Evolutionary conservation across 2,329 filamentous ascomycete genomes (phyloP).

Genomic region (Fusarium drepaniforme): DNA sequence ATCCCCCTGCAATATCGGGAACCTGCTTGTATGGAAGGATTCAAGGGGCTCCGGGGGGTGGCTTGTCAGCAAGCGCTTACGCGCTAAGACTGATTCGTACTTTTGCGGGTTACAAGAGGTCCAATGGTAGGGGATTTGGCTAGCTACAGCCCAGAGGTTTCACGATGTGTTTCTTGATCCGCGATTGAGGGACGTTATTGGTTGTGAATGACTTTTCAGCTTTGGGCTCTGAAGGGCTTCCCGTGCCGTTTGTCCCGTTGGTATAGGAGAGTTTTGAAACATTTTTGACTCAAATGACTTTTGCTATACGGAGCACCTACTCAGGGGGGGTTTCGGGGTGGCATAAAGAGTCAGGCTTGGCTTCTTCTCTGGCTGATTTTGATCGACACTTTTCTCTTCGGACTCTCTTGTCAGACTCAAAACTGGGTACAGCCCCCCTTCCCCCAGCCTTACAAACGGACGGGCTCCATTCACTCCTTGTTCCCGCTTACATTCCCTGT

Average conservation of each 20-base stretch:
- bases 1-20: neutral
- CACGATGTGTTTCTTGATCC: neutral
- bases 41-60: too few relatives aligned
- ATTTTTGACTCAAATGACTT: neutral
- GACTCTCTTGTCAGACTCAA: neutral
- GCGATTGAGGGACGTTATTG: neutral
- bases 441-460: neutral
- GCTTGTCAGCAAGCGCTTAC: neutral
- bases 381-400: neutral
- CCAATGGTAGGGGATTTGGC: too few relatives aligned
- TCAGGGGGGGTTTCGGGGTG: neutral
- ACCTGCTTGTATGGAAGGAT: neutral
- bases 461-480: neutral
- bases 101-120: neutral
- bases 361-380: neutral
- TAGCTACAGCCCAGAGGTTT: neutral
- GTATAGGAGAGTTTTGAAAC: neutral
- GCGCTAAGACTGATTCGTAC: neutral
- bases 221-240: neutral
- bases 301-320: neutral
- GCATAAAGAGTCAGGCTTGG: constrained; percentile 1
- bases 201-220: neutral
- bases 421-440: neutral
- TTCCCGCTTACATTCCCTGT: neutral
- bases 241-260: neutral